These are phyloP conservation scores for Epichloe hybrida DNA, from an alignment of 2,329 filamentous ascomycete genomes.

Conservation along the genomic window DNA sequence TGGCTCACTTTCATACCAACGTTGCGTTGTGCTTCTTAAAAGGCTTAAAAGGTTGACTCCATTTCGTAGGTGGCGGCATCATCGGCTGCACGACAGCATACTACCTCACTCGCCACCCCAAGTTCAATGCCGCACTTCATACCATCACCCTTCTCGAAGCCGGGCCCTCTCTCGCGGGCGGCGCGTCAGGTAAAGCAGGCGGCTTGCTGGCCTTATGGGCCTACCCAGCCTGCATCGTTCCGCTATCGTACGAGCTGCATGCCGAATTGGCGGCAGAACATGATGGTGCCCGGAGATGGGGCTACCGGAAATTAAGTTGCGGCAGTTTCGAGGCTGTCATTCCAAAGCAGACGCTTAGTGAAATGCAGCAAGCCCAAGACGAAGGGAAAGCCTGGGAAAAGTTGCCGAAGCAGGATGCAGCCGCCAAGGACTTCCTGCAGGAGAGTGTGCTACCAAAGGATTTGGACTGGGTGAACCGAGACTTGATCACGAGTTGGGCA, in stretches of 20 bases:
- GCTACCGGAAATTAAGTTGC: constrained; percentile 68
- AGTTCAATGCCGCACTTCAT: constrained; percentile 61
- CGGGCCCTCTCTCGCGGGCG: constrained; percentile 66
- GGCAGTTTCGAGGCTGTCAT: constrained; percentile 40
- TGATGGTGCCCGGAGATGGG: constrained; percentile 66
- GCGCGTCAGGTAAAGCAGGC: constrained; percentile 87
- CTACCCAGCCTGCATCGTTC: constrained; percentile 72
- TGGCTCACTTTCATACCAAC: constrained; percentile 1
- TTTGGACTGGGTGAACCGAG: constrained; percentile 69
- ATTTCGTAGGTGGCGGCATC: constrained; percentile 62
- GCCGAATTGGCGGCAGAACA: constrained; percentile 75
- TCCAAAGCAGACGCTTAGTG: constrained; percentile 20
- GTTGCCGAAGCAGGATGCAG: constrained; percentile 44
- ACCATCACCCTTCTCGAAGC: constrained; percentile 81
- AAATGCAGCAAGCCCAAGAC: constrained; percentile 12
- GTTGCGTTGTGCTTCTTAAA: neutral
- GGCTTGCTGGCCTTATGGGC: constrained; percentile 86
- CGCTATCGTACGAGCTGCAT: constrained; percentile 74
- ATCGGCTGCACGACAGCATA: constrained; percentile 89
- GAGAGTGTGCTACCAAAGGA: constrained; percentile 57
- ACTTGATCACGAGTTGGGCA: constrained; percentile 55
- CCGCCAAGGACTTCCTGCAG: constrained; percentile 32
- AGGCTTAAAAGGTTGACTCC: neutral
- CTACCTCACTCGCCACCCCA: constrained; percentile 74
- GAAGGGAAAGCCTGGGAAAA: constrained; percentile 42